Base-by-base conservation (phyloP, 768 basidiomycete genomes). In the Lyophyllum semitale region DNA sequence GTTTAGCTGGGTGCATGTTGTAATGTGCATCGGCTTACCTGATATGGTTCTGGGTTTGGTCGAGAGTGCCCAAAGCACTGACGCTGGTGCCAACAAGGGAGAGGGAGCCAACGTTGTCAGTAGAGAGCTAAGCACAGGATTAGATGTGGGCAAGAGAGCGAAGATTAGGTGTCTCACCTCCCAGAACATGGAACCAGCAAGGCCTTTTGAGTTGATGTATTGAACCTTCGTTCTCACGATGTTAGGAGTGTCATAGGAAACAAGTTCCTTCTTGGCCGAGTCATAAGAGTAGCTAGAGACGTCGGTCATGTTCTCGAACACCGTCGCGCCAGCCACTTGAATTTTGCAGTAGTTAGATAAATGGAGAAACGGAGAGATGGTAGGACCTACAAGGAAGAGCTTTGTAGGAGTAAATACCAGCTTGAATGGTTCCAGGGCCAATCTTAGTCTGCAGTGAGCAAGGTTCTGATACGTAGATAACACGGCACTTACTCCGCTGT, bases 241-340 rank as follows among this genome's bases (percentile, higher is more conserved):
- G 59, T 83, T 73, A 17, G 88, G 89, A 0, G 82, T 84, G 65
- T 94, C 92, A 68, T 91, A 92, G 3, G 84, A 85, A 29, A 93
- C 84, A 23, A 92, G 77, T 63, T 90, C 88, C 53, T 72, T 70
- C 61, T 78, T 87, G n/a, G 72, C 59, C 3, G 83, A 65, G 66
- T 93, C 84, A 69, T 91, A 93, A 12, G 88, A 88, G 68, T 91
- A 93, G 59, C 85, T 85, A 11, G 88, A 78, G n/a, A 91, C 83
- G 54, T 88, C 83, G 4, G 76, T 80, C 3, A 76, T 71, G 66
- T 93, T 89, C 66, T 91, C 84, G 63, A 76, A 80, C 38, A 91
- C 81, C 50, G 78, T 68, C 5, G 86, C 81, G 15, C 82, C 83
- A 18, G 81, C 73, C 23, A 84, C 75, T 73, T 46, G 47, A n/a